These are phyloP conservation scores for Cyberlindnera subsufficiens DNA, from an alignment of 805 yeast genomes.

Conservation along the genomic window DNA sequence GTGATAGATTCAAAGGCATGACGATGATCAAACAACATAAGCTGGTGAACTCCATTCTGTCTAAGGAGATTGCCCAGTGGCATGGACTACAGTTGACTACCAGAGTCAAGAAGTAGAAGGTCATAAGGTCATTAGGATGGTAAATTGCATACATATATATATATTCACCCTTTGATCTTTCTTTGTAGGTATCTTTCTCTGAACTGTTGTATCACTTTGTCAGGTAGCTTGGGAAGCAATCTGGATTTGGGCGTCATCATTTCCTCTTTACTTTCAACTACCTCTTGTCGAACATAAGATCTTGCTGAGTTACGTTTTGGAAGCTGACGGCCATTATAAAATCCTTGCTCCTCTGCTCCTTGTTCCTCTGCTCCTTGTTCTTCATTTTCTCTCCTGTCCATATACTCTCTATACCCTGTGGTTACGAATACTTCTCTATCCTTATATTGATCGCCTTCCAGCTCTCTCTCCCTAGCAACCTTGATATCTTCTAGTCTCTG, in stretches of 20 bases:
- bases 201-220: conserved; percentile 9
- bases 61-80: conserved; percentile 87
- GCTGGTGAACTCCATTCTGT: conserved; percentile 72
- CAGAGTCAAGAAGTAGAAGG: conserved; percentile 35
- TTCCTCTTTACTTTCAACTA: neutral
- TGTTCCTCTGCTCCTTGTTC: conserved; percentile 3
- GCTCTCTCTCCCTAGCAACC: conserved; percentile 30
- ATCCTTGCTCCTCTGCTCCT: neutral
- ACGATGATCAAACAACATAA: conserved; percentile 90
- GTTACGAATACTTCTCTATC: conserved; percentile 44
- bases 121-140: neutral
- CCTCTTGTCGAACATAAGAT: neutral
- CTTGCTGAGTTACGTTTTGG: neutral
- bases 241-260: conserved; percentile 5
- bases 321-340: neutral
- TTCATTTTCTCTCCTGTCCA: conserved; percentile 1
- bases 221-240: conserved; percentile 16
- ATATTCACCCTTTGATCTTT: neutral
- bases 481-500: conserved; percentile 32
- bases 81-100: conserved; percentile 90
- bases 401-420: conserved; percentile 35
- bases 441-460: conserved; percentile 32
- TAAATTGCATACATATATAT: neutral
- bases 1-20: conserved; percentile 70
- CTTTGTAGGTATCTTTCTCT: conserved; percentile 14